A percentile compares a stretch with the other conserved stretches of the same genome.
These are phyloP conservation scores for Niebla homalea DNA, from an alignment of 495 filamentous ascomycete genomes.

Conservation along the genomic window DNA sequence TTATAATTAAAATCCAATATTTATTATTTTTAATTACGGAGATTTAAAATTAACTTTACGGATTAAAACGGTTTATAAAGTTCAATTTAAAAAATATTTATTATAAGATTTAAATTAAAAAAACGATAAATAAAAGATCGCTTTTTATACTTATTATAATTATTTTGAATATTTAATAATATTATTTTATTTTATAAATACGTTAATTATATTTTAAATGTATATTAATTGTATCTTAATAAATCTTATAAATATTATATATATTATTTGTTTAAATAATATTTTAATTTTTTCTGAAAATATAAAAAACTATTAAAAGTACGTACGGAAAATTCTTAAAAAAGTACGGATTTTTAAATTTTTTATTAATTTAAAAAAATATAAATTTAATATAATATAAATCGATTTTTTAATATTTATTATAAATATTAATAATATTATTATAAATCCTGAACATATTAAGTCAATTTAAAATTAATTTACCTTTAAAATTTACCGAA, in stretches of 20 bases:
- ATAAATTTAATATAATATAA: constrained; percentile 15
- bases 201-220: constrained; percentile 16
- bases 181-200: constrained; percentile 22
- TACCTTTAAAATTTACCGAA: constrained; percentile 8
- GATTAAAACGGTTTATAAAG: constrained; percentile 11
- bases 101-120: constrained; percentile 10
- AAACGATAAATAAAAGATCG: constrained; percentile 15
- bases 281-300: constrained; percentile 18
- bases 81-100: constrained; percentile 15
- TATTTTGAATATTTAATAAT: constrained; percentile 20
- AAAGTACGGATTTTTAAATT: constrained; percentile 9
- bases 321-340: constrained; percentile 14
- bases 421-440: constrained; percentile 13
- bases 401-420: constrained; percentile 20
- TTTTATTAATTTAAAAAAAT: constrained; percentile 18
- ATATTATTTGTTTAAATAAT: constrained; percentile 17
- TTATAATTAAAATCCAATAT: constrained; percentile 13
- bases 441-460: constrained; percentile 15
- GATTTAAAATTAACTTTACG: not conserved
- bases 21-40: constrained; percentile 9
- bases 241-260: constrained; percentile 18
- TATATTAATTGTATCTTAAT: constrained; percentile 22
- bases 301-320: constrained; percentile 8
- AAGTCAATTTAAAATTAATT: constrained; percentile 15
- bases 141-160: constrained; percentile 1